phyloP scores from a whole-genome alignment of 306 rosid genomes.

The Glycyrrhiza uralensis region DNA sequence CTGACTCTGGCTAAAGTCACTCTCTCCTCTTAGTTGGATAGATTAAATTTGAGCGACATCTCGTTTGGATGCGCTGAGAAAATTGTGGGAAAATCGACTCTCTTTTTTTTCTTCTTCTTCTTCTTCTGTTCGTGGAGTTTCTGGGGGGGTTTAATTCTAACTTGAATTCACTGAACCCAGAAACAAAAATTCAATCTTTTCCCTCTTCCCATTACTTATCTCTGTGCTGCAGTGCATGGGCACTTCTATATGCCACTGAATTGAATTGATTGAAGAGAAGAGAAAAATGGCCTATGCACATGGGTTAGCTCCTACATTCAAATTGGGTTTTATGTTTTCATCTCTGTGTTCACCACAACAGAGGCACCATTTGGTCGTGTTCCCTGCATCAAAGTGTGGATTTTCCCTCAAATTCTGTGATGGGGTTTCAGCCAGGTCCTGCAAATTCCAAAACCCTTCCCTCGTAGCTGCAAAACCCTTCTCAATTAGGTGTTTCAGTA shows the following conservation, averaged over 20 bases:
- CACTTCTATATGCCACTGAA: slow-evolving; percentile 23
- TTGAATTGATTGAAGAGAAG: neutral
- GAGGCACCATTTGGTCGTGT: slow-evolving; percentile 26
- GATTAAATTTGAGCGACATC: slow-evolving; percentile 12
- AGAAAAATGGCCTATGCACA: slow-evolving; percentile 59
- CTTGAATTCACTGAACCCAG: slow-evolving; percentile 14
- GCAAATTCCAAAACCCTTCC: slow-evolving; percentile 29
- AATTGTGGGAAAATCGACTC: neutral
- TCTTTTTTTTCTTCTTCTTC: neutral
- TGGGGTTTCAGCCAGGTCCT: slow-evolving; percentile 32
- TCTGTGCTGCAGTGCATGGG: slow-evolving; percentile 1
- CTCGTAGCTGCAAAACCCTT: slow-evolving; percentile 26
- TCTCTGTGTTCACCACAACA: slow-evolving; percentile 33
- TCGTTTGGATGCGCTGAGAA: slow-evolving; percentile 39
- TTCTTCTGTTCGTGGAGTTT: neutral
- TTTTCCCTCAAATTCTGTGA: slow-evolving; percentile 30
- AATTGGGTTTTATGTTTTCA: slow-evolving; percentile 41
- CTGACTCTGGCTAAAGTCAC: neutral
- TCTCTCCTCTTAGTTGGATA: neutral
- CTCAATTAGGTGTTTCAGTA: slow-evolving; percentile 48
- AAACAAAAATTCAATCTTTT: slow-evolving; percentile 31
- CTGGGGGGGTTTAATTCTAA: slow-evolving; percentile 19
- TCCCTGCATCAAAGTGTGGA: slow-evolving; percentile 18
- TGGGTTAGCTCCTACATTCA: slow-evolving; percentile 46
- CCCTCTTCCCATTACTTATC: neutral